Base-by-base conservation (phyloP, 1,284 basidiomycete genomes). In the Heimioporus punctisporus region DNA sequence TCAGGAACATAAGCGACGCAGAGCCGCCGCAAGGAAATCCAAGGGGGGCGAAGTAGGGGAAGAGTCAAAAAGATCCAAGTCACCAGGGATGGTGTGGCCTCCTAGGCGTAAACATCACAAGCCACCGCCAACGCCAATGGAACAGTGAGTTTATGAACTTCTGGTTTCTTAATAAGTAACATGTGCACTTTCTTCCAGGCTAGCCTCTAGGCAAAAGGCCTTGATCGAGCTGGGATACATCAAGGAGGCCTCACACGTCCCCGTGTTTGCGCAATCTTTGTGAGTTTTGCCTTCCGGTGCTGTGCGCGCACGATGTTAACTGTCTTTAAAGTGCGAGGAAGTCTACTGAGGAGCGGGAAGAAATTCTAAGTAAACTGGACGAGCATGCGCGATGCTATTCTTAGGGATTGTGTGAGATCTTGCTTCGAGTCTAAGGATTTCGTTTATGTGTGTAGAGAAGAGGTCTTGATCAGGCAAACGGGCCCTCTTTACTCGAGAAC, bases 261-360 rank as follows among this genome's bases (percentile, higher is more conserved):
- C 82, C 5, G 60, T 62, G 7, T 88, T 90, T 62, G 85, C 87
- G 6, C 75, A 77, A 49, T 76, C 81, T 37, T 89, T 90, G 87
- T 88, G 58, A 70, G 85, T 72, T 25, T 19, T 17, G 12, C 19
- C n/a, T 31, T 46, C 21, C 64, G n/a, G 11, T 2, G 19, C 43
- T 12, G n/a, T 34, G 12, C 6, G 14, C 10, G 48, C 44, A 14
- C 5, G 17, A 42, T 19, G 37, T 37, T 63, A 37, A 61, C 44
- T 6, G 14, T 55, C 31, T 21, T 14, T 21, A 50, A 54, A 84
- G 81, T 50, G 72, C 71, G 21, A 72, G 73, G 41, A 78, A 77
- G 57, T 63, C 74, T 11, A 45, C 58, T 7, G 75, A 78, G 49
- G 78, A 77, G 51, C 81, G 76, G 57, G 64, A 65, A 45, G 70